A percentile compares a stretch with the other conserved stretches of the same genome.
Evolutionary conservation across 345 rosid genomes (phyloP).

Genomic region (Bretschneidera sinensis): DNA sequence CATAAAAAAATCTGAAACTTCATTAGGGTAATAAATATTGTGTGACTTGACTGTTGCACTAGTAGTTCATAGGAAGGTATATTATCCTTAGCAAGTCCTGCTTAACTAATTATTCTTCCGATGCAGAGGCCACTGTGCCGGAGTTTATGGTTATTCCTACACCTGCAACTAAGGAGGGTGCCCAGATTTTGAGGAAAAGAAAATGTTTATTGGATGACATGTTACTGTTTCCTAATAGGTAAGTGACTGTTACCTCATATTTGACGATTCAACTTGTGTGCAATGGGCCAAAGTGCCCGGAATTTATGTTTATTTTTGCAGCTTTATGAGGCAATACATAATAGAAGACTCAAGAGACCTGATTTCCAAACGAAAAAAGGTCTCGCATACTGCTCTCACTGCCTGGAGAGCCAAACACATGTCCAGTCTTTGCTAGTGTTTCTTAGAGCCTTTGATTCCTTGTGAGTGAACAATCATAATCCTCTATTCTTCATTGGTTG

Average conservation of each 20-base stretch:
- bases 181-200: conserved; percentile 43
- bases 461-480: conserved; percentile 37
- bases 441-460: conserved; percentile 52
- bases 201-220: conserved; percentile 58
- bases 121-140: conserved; percentile 40
- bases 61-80: not conserved
- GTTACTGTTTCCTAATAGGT: conserved; percentile 59
- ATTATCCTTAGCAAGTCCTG: not conserved
- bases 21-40: too few relatives aligned
- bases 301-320: conserved; percentile 28
- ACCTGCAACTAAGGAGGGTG: conserved; percentile 57
- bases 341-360: conserved; percentile 55
- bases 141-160: conserved; percentile 47
- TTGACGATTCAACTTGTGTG: not conserved
- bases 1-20: too few relatives aligned
- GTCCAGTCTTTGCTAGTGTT: conserved; percentile 30
- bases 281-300: too few relatives aligned
- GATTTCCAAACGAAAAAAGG: conserved; percentile 50
- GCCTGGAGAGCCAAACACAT: conserved; percentile 38
- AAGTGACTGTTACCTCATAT: conserved; percentile 24
- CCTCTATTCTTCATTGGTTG: not conserved
- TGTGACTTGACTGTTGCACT: too few relatives aligned
- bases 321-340: conserved; percentile 47
- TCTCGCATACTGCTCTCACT: conserved; percentile 29
- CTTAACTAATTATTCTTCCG: conserved; percentile 1